These are phyloP conservation scores for Abortiporus biennis DNA, from an alignment of 1,284 basidiomycete genomes.

Conservation along the genomic window DNA sequence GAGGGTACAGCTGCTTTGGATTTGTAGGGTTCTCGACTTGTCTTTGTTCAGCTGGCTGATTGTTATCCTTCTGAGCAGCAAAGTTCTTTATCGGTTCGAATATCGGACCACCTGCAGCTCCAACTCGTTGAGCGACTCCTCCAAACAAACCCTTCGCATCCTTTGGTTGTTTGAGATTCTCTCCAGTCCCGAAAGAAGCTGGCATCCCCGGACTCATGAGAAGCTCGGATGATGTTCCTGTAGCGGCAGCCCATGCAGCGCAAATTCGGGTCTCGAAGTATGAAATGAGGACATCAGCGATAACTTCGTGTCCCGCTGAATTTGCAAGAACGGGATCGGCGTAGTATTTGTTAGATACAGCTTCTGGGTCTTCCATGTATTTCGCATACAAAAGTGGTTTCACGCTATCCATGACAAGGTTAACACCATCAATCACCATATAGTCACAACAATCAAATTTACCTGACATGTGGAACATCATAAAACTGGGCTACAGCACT, in stretches of 20 bases:
- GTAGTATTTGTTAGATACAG: slow-evolving; percentile 63
- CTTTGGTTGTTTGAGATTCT: slow-evolving; percentile 26
- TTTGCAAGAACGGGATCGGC: slow-evolving; percentile 82
- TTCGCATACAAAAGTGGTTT: slow-evolving; percentile 80
- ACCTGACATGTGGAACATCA: slow-evolving; percentile 86
- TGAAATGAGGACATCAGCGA: slow-evolving; percentile 80
- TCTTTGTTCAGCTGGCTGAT: not conserved
- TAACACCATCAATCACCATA: too few relatives aligned
- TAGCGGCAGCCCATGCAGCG: slow-evolving; percentile 72
- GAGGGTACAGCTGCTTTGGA: slow-evolving; percentile 25
- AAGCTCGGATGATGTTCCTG: slow-evolving; percentile 59
- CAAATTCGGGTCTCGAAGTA: slow-evolving; percentile 89
- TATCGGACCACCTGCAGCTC: slow-evolving; percentile 30
- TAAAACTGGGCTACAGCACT: slow-evolving; percentile 90
- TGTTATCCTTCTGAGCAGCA: not conserved
- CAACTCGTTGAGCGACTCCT: slow-evolving; percentile 65
- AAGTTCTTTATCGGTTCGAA: slow-evolving; percentile 11
- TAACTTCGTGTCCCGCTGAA: slow-evolving; percentile 72
- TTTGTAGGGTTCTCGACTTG: slow-evolving; percentile 11
- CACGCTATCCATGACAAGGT: slow-evolving; percentile 36
- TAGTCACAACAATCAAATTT: too few relatives aligned
- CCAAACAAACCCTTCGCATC: slow-evolving; percentile 62
- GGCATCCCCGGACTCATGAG: slow-evolving; percentile 38
- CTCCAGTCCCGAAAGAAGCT: slow-evolving; percentile 16
- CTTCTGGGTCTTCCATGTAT: slow-evolving; percentile 72